phyloP scores from a whole-genome alignment of 805 yeast genomes.

The Teunomyces panamensis region DNA sequence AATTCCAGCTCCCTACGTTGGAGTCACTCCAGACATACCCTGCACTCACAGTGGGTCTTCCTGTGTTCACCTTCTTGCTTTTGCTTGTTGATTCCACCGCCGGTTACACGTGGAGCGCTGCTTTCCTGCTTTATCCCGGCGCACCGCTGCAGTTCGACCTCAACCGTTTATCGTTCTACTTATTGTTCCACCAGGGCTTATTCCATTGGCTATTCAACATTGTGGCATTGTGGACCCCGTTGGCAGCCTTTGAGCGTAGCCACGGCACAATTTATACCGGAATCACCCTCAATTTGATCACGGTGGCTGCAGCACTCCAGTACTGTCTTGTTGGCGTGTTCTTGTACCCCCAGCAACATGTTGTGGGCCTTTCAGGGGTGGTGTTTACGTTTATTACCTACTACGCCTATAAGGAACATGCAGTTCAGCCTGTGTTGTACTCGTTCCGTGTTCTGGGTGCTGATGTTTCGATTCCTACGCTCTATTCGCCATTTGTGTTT shows the following conservation, averaged over 20 bases:
- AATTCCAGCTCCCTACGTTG: not conserved
- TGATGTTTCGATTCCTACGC: slow-evolving; percentile 53
- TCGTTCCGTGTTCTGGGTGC: slow-evolving; percentile 29
- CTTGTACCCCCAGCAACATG: slow-evolving; percentile 51
- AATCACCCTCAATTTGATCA: slow-evolving; percentile 66
- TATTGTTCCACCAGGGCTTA: slow-evolving; percentile 61
- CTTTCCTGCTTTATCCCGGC: slow-evolving; percentile 52
- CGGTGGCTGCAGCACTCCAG: slow-evolving; percentile 65
- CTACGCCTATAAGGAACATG: slow-evolving; percentile 49
- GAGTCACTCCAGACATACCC: slow-evolving; percentile 31
- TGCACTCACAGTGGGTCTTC: slow-evolving; percentile 61
- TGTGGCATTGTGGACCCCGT: slow-evolving; percentile 53
- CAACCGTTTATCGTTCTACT: slow-evolving; percentile 64
- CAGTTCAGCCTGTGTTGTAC: slow-evolving; percentile 37
- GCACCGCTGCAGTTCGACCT: slow-evolving; percentile 48
- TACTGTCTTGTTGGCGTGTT: slow-evolving; percentile 51
- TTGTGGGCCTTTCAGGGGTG: slow-evolving; percentile 73
- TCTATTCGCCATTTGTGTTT: slow-evolving; percentile 51
- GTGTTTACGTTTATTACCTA: slow-evolving; percentile 65
- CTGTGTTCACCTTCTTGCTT: slow-evolving; percentile 51
- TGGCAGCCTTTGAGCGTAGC: slow-evolving; percentile 61
- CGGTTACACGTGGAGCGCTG: slow-evolving; percentile 25
- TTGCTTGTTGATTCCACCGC: slow-evolving; percentile 31
- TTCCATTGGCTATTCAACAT: slow-evolving; percentile 63
- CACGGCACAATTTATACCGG: slow-evolving; percentile 90